Evolutionary conservation across 2,329 filamentous ascomycete genomes (phyloP).

Genomic region (Colletotrichum liriopes): DNA sequence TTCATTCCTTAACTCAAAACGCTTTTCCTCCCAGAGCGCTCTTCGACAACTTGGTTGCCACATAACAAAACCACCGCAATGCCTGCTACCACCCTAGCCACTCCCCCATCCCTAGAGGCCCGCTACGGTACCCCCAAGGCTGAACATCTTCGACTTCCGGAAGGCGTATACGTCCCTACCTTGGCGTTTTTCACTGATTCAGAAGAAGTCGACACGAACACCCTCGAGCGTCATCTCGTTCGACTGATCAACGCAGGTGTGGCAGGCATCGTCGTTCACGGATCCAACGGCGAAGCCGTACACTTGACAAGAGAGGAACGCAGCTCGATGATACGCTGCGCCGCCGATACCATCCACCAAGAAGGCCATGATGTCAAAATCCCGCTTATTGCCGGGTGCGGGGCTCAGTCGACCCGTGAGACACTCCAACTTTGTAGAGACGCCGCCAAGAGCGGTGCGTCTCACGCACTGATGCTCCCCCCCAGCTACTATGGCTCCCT

Average conservation of each 20-base stretch:
- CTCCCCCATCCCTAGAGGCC: not conserved
- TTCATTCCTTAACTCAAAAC: not conserved
- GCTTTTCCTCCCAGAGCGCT: not conserved
- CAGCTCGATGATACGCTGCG: slow-evolving; percentile 76
- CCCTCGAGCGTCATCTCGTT: slow-evolving; percentile 53
- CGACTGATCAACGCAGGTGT: slow-evolving; percentile 69
- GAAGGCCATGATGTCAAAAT: slow-evolving; percentile 74
- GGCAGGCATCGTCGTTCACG: slow-evolving; percentile 78
- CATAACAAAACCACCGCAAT: slow-evolving; percentile 5
- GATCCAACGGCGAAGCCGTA: slow-evolving; percentile 82
- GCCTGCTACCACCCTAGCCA: slow-evolving; percentile 6
- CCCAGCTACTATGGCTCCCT: slow-evolving; percentile 78
- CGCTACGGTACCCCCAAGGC: slow-evolving; percentile 36
- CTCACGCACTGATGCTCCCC: slow-evolving; percentile 78
- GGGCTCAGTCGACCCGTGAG: slow-evolving; percentile 78
- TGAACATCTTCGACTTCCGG: slow-evolving; percentile 20
- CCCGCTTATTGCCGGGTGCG: slow-evolving; percentile 80
- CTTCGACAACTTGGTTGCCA: too few relatives aligned
- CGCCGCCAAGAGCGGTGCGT: slow-evolving; percentile 74
- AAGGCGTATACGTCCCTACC: slow-evolving; percentile 57
- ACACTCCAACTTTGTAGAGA: slow-evolving; percentile 77
- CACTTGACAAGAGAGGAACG: slow-evolving; percentile 80
- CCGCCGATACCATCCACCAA: slow-evolving; percentile 76
- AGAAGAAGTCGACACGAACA: slow-evolving; percentile 52
- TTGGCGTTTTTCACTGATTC: slow-evolving; percentile 55